Percentiles rank a stretch among this genome's conserved stretches.
Evolutionary conservation across 106 monocot species (phyloP).

Genomic region (Dendrobium nobile): DNA sequence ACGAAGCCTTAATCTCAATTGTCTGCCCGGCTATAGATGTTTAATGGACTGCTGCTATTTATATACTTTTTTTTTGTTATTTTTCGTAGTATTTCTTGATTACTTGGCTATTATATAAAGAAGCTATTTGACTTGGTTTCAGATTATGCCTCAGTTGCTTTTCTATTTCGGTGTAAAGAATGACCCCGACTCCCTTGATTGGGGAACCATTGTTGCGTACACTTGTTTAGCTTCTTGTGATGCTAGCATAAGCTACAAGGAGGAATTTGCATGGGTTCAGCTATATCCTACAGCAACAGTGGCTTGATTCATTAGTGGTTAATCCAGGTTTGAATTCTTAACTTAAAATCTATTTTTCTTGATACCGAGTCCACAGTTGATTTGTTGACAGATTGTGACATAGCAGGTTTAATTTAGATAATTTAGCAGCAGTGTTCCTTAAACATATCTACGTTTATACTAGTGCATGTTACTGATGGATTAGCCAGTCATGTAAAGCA

Average conservation of each 20-base stretch:
- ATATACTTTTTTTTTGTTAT: background rate
- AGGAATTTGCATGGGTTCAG: constrained; percentile 94
- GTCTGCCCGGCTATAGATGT: too few relatives aligned
- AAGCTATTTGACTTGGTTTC: constrained; percentile 15
- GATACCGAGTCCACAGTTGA: too few relatives aligned
- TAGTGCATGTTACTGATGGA: too few relatives aligned
- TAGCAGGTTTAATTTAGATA: too few relatives aligned
- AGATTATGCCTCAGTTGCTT: constrained; percentile 90
- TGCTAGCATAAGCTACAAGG: constrained; percentile 45
- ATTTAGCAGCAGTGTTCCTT: too few relatives aligned
- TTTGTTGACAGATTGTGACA: too few relatives aligned
- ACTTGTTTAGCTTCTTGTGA: constrained; percentile 70
- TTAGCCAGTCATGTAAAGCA: too few relatives aligned
- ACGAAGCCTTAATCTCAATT: too few relatives aligned
- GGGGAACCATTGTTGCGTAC: constrained; percentile 73
- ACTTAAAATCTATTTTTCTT: too few relatives aligned
- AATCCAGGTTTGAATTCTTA: background rate
- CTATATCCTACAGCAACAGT: constrained; percentile 36
- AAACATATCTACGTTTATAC: too few relatives aligned
- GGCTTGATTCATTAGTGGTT: background rate
- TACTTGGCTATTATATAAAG: background rate
- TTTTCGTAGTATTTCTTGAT: background rate
- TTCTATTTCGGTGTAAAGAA: constrained; percentile 76
- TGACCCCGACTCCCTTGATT: constrained; percentile 74
- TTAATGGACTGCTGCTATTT: too few relatives aligned